Conservation (phyloP, 2,329 filamentous ascomycete genomes). For the Penicillium vulpinum region DNA sequence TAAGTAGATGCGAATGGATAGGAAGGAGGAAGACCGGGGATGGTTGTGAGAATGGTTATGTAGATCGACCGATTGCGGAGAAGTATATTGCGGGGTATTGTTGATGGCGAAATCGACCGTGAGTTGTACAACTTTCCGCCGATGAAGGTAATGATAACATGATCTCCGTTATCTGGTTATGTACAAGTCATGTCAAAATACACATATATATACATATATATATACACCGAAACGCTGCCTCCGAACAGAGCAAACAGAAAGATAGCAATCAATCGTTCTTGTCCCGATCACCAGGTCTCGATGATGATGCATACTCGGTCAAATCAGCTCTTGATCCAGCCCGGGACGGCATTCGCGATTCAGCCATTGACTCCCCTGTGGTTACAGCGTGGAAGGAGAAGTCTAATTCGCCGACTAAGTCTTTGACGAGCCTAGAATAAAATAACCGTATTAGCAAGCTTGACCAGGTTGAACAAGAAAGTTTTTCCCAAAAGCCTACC, state of each 20-base stretch:
- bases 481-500: conserved; percentile 28
- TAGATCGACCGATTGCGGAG: not conserved
- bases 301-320: conserved; percentile 25
- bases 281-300: conserved; percentile 25
- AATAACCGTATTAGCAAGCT: conserved; percentile 3
- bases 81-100: not conserved
- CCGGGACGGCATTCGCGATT: conserved; percentile 23
- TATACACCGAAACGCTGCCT: not conserved
- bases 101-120: not conserved
- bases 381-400: conserved; percentile 65
- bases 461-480: not conserved
- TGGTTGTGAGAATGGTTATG: not conserved
- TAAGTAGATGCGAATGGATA: not conserved
- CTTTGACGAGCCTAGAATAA: conserved; percentile 55
- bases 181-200: not conserved
- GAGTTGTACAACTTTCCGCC: not conserved
- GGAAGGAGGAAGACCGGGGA: not conserved
- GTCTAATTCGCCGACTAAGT: conserved; percentile 71
- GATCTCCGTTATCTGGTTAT: not conserved
- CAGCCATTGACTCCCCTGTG: conserved; percentile 29
- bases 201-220: no score
- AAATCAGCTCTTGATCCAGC: conserved; percentile 23
- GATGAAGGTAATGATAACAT: not conserved
- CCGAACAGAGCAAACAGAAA: not conserved
- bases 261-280: conserved; percentile 27